Conservation (phyloP, 192 early-diverging fungal genomes). For the Diversispora epigaea region DNA sequence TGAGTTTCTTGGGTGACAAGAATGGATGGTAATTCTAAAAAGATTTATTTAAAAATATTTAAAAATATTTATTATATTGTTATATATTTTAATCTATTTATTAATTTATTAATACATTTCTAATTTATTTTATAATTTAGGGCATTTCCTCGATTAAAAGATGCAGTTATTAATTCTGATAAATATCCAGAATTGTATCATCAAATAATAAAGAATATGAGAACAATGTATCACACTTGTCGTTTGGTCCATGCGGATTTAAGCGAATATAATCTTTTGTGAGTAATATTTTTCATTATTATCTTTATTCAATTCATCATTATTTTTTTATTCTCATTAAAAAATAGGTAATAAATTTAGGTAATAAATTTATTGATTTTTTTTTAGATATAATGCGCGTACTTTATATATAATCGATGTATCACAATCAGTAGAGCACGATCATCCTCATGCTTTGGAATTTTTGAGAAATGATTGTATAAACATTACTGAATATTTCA, state of each 20-base stretch:
- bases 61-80: neutral
- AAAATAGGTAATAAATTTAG: too few species aligned
- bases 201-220: slow-evolving; percentile 84
- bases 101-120: neutral
- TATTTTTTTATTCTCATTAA: neutral
- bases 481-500: slow-evolving; percentile 93
- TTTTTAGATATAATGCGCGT: slow-evolving; percentile 70
- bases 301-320: slow-evolving; percentile 24
- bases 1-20: slow-evolving; percentile 90
- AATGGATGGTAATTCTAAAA: slow-evolving; percentile 68
- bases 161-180: slow-evolving; percentile 77
- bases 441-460: slow-evolving; percentile 94
- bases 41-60: neutral
- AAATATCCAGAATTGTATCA: slow-evolving; percentile 75
- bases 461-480: slow-evolving; percentile 93
- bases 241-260: slow-evolving; percentile 97
- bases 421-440: slow-evolving; percentile 97
- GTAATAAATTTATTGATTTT: too few species aligned
- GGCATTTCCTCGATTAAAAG: slow-evolving; percentile 93
- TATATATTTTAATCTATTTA: neutral
- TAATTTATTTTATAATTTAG: slow-evolving; percentile 31
- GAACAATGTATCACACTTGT: slow-evolving; percentile 90
- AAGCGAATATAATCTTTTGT: slow-evolving; percentile 96
- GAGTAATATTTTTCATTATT: slow-evolving; percentile 32
- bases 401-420: slow-evolving; percentile 94